These are phyloP conservation scores for Wallacemonas sp. DNA, from an alignment of 208 protist species.

Conservation along the genomic window DNA sequence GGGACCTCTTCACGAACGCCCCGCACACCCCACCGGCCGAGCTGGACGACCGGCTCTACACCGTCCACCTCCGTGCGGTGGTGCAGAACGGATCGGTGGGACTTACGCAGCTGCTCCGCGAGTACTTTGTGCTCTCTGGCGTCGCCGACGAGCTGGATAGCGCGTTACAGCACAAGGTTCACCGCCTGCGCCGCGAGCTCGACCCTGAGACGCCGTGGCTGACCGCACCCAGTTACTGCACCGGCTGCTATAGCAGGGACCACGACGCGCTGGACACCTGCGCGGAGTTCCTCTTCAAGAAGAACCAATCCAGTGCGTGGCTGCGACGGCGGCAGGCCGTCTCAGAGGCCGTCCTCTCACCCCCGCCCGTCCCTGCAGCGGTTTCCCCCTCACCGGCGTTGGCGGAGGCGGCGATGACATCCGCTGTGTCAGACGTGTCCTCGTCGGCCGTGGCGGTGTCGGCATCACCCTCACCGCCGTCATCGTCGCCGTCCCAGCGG, in stretches of 20 bases:
- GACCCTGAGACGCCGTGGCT: conserved; percentile 67
- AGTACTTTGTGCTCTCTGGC: conserved; percentile 77
- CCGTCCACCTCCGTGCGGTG: conserved; percentile 66
- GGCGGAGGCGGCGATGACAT: too few relatives aligned
- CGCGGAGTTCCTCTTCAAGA: conserved; percentile 80
- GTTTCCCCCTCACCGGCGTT: too few relatives aligned
- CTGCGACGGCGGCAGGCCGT: conserved; percentile 16
- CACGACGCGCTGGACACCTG: conserved; percentile 69
- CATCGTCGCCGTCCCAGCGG: not conserved
- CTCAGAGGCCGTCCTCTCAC: not conserved
- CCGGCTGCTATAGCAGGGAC: conserved; percentile 66
- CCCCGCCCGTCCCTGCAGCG: too few relatives aligned
- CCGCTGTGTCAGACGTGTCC: too few relatives aligned
- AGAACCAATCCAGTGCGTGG: conserved; percentile 14
- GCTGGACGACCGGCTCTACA: conserved; percentile 69
- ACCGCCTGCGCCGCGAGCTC: conserved; percentile 78
- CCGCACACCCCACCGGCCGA: conserved; percentile 43
- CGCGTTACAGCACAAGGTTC: conserved; percentile 85
- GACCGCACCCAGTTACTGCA: conserved; percentile 63
- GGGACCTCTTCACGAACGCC: conserved; percentile 38
- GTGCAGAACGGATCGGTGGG: conserved; percentile 53
- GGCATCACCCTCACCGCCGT: not conserved
- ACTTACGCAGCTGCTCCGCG: conserved; percentile 66
- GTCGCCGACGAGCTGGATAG: conserved; percentile 62
- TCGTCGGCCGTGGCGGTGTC: too few relatives aligned